Percentiles rank a stretch among this genome's conserved stretches.
phyloP scores from a whole-genome alignment of 169 alveolate genomes.

The Toxoplasma gondii region DNA sequence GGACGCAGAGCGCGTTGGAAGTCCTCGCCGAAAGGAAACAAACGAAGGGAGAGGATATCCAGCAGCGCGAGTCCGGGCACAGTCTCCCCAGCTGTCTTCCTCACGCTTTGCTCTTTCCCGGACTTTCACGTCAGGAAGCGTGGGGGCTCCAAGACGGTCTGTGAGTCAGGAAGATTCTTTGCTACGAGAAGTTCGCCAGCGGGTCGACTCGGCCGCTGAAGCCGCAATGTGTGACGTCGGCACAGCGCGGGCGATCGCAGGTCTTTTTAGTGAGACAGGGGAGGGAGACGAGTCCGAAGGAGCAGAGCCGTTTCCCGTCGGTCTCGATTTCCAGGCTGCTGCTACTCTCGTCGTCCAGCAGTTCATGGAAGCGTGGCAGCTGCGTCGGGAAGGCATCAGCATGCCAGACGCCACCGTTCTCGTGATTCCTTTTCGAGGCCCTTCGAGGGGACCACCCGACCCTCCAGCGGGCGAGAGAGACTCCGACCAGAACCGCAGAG shows the following conservation, averaged over 20 bases:
- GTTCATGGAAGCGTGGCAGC: slow-evolving; percentile 25
- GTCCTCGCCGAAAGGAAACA: background rate
- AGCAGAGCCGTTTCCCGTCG: background rate
- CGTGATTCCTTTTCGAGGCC: background rate
- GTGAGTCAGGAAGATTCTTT: background rate
- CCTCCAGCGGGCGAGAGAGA: background rate
- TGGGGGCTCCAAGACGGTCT: background rate
- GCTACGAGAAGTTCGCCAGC: background rate
- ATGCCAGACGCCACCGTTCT: background rate
- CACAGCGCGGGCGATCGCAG: background rate
- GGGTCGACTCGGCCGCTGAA: background rate
- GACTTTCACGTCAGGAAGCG: background rate
- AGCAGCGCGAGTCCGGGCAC: background rate
- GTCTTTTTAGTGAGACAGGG: background rate
- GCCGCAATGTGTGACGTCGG: background rate
- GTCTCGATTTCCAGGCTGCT: slow-evolving; percentile 9
- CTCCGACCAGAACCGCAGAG: background rate
- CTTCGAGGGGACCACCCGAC: background rate
- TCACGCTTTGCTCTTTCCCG: background rate
- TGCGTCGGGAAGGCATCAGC: background rate
- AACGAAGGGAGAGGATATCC: background rate
- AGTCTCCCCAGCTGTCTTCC: background rate
- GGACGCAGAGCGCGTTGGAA: background rate
- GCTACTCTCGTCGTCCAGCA: slow-evolving; percentile 2
- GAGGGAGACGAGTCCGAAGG: background rate